Evolutionary conservation across 345 rosid species (phyloP), one percentile per base, ranked within the genome.

Genomic region (Euclidium syriacum): DNA sequence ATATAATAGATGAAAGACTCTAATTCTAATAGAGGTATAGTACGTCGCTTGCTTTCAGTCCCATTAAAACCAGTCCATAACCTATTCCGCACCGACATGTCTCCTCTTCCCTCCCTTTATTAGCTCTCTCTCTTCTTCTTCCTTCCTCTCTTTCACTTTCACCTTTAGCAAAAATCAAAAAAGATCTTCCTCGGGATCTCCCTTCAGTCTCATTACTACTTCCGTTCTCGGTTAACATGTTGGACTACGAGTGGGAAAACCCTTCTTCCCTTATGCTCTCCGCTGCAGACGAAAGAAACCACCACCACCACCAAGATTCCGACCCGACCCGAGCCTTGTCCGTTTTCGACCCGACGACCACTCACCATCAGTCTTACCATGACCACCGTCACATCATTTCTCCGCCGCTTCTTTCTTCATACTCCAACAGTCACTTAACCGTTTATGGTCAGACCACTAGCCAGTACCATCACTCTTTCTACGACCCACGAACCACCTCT

Each of bases 231-330:
- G 32, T n/a, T 16, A 73, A 67, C 68, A 90, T 90, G 97, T 41
- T 87, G 82, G 97, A 82, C 62, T 90, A 87, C 77, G 95, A 83
- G 58, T 90, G 97, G 97, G 94, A 83, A 32, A 85, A 83, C 73
- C 78, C 88, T 2, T 70, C 90, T 0, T 15, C 77, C 1, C 72
- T 88, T 7, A 69, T 85, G 34, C 42, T 87, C 9, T 63, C 85
- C 5, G 58, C 43, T 10, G 12, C 40, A 2, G 70, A 51, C 3
- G 71, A 50, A 5, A 70, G 76, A 10, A 80, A 75, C 5, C 80
- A 79, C 36, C 53, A 73, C 7, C 48, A 49, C 44, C 84, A 67
- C 9, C 81, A 25, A 2, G 53, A 74, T 15, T 35, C 72, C 12
- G 84, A 85, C 77, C 90, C 79, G 33, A 75, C 71, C 64, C 85